A percentile compares a stretch with the other conserved stretches of the same genome.
Evolutionary conservation across 1,284 basidiomycete genomes (phyloP).

Genomic region (Sporisorium graminicola): DNA sequence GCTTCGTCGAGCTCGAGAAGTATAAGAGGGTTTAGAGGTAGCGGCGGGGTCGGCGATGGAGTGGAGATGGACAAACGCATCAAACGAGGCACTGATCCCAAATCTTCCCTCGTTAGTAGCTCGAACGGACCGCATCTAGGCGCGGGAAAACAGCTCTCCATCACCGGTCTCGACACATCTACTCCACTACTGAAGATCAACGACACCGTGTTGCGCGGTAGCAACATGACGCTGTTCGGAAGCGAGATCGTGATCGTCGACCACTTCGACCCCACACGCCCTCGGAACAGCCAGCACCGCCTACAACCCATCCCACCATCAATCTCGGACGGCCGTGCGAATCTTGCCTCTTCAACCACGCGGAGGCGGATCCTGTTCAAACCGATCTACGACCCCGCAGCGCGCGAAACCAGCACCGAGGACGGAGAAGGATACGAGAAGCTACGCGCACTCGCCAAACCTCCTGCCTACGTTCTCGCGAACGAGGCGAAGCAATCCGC

Average conservation of each 20-base stretch:
- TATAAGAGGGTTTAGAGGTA: conserved; percentile 8
- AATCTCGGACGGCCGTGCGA: background rate
- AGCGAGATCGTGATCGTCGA: conserved; percentile 40
- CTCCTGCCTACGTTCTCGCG: background rate
- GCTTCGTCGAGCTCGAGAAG: conserved; percentile 6
- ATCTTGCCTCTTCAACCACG: conserved; percentile 6
- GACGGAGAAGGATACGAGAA: background rate
- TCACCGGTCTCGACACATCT: conserved; percentile 38
- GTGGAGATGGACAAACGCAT: background rate
- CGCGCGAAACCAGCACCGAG: background rate
- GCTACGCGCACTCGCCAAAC: conserved; percentile 8
- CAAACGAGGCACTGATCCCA: background rate
- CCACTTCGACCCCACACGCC: conserved; percentile 31
- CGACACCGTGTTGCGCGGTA: conserved; percentile 31
- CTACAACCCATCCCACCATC: conserved; percentile 22
- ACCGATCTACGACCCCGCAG: conserved; percentile 40
- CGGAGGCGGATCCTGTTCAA: conserved; percentile 24
- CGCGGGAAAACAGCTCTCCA: conserved; percentile 28
- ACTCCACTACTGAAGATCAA: conserved; percentile 41
- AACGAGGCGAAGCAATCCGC: background rate
- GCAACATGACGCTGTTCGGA: conserved; percentile 26
- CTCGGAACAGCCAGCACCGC: conserved; percentile 14
- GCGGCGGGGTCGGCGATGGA: background rate
- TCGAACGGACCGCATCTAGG: conserved; percentile 12
- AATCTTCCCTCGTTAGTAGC: background rate